A percentile compares a stretch with the other conserved stretches of the same genome.
Evolutionary conservation across 2,329 filamentous ascomycete species (phyloP).

Genomic region (Fusarium caatingaense): DNA sequence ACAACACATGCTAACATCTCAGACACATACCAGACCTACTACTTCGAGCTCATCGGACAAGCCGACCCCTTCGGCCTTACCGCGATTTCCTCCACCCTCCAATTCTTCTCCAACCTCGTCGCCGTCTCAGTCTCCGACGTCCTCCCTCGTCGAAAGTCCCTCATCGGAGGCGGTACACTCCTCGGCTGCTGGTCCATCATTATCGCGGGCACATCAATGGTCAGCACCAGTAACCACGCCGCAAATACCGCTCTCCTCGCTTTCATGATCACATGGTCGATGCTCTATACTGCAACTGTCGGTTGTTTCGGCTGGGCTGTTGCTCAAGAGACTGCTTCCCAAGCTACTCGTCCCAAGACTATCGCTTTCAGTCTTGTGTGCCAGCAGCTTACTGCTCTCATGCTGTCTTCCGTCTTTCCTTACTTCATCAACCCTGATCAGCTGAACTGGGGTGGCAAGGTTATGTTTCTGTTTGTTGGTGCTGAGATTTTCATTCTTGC

Average conservation of each 20-base stretch:
- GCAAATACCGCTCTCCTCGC: constrained; percentile 44
- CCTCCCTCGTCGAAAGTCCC: constrained; percentile 43
- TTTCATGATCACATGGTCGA: constrained; percentile 49
- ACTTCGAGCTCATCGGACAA: constrained; percentile 48
- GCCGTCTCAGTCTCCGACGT: constrained; percentile 43
- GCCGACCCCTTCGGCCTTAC: constrained; percentile 46
- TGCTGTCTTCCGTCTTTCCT: constrained; percentile 52
- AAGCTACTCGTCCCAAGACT: constrained; percentile 46
- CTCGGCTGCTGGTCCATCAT: constrained; percentile 46
- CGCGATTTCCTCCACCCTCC: constrained; percentile 46
- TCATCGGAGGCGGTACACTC: constrained; percentile 44
- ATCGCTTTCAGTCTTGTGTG: constrained; percentile 47
- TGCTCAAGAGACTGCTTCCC: constrained; percentile 46
- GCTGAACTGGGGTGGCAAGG: constrained; percentile 53
- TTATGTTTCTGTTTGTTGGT: constrained; percentile 53
- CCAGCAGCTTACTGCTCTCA: constrained; percentile 51
- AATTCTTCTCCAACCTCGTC: constrained; percentile 45
- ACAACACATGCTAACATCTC: neutral
- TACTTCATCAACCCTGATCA: constrained; percentile 55
- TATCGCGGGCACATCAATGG: constrained; percentile 43
- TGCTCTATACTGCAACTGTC: constrained; percentile 46
- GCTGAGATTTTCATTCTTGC: constrained; percentile 51
- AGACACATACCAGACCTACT: constrained; percentile 49
- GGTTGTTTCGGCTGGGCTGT: constrained; percentile 48
- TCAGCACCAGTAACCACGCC: constrained; percentile 31